A percentile compares a stretch with the other conserved stretches of the same genome.
Evolutionary conservation across 495 filamentous ascomycete species (phyloP).

Genomic region (Lichenothelia convexa): DNA sequence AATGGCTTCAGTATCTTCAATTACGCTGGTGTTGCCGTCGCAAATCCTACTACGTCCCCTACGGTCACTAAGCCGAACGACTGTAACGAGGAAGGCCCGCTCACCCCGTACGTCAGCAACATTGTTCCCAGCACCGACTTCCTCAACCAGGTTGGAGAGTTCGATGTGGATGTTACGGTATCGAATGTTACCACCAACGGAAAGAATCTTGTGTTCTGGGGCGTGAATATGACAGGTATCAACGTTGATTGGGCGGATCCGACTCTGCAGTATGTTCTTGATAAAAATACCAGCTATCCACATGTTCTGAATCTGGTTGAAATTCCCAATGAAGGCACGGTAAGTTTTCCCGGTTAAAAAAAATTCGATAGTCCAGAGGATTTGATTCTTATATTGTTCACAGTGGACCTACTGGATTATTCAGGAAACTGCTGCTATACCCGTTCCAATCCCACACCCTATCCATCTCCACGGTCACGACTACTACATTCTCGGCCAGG

Average conservation of each 20-base stretch:
- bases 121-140: slow-evolving; percentile 5
- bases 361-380: neutral
- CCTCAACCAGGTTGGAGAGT: neutral
- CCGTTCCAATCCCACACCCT: slow-evolving; percentile 17
- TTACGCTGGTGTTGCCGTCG: slow-evolving; percentile 13
- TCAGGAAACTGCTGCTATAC: slow-evolving; percentile 8
- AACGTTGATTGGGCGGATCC: slow-evolving; percentile 20
- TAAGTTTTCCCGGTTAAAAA: neutral
- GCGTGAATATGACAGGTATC: slow-evolving; percentile 20
- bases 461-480: slow-evolving; percentile 27
- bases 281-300: slow-evolving; percentile 17
- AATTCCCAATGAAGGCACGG: slow-evolving; percentile 14
- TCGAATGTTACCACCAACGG: slow-evolving; percentile 9
- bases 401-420: slow-evolving; percentile 24
- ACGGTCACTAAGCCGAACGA: slow-evolving; percentile 7
- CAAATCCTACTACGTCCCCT: slow-evolving; percentile 9
- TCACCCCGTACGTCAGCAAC: slow-evolving; percentile 13
- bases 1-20: slow-evolving; percentile 15
- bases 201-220: slow-evolving; percentile 21
- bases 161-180: slow-evolving; percentile 5
- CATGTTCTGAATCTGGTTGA: slow-evolving; percentile 17
- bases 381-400: neutral
- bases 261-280: slow-evolving; percentile 19
- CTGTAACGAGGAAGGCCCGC: slow-evolving; percentile 15
- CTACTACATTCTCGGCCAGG: slow-evolving; percentile 20